Conservation (phyloP, 257 asterid genomes). For the Solanum arcanum region DNA sequence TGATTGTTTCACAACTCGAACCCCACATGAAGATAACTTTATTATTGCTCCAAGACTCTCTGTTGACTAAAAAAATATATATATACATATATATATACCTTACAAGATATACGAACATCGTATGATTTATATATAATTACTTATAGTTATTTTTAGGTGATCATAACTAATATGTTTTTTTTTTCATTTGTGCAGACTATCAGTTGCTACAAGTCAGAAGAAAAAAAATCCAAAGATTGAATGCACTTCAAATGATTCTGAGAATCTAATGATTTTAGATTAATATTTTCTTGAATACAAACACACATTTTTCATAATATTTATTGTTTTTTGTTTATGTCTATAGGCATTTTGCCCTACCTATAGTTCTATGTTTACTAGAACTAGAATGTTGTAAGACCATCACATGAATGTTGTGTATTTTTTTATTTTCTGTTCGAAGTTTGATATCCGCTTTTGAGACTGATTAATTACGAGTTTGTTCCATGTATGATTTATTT, state of each 20-base stretch:
- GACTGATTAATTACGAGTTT: too few species aligned
- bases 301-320: neutral
- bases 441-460: too few species aligned
- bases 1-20: neutral
- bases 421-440: neutral
- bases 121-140: neutral
- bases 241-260: neutral
- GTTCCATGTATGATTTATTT: too few species aligned
- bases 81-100: neutral
- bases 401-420: neutral
- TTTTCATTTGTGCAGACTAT: neutral
- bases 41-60: rapidly evolving
- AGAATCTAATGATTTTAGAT: neutral
- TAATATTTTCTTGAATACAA: neutral
- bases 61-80: neutral
- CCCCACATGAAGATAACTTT: neutral
- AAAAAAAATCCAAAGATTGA: neutral
- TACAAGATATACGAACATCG: neutral
- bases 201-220: neutral
- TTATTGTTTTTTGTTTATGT: neutral
- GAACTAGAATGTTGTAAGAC: neutral
- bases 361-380: neutral
- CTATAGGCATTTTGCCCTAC: neutral
- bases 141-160: neutral
- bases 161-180: neutral